phyloP scores from a whole-genome alignment of 73 alveolate species.

The Stentor coeruleus region DNA sequence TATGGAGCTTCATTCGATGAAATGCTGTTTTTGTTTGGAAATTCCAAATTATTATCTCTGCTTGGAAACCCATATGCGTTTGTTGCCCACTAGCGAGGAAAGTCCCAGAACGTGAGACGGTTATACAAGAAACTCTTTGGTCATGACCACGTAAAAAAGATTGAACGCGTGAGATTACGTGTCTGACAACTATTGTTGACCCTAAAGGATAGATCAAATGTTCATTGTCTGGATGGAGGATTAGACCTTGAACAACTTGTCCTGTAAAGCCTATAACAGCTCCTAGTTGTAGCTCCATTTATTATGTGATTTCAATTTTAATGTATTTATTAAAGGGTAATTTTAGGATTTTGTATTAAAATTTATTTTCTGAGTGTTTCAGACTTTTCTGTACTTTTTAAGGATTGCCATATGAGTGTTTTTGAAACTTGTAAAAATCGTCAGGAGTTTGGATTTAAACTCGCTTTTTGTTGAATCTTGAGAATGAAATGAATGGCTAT shows the following conservation, averaged over 20 bases:
- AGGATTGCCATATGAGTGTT: no score
- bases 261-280: constrained; percentile 67
- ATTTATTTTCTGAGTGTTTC: no score
- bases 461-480: no score
- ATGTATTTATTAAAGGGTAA: no score
- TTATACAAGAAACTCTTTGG: constrained; percentile 68
- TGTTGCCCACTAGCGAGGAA: constrained; percentile 84
- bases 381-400: no score
- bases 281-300: constrained; percentile 46
- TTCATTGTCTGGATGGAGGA: constrained; percentile 94
- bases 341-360: no score
- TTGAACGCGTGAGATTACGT: constrained; percentile 62
- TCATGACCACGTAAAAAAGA: constrained; percentile 75
- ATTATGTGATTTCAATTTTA: no score
- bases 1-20: constrained; percentile 80
- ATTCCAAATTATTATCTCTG: constrained; percentile 90
- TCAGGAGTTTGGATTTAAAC: no score
- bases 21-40: constrained; percentile 67
- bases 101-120: constrained; percentile 79
- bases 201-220: constrained; percentile 91
- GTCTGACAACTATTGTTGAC: constrained; percentile 86
- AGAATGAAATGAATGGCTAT: no score
- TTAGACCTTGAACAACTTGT: constrained; percentile 75
- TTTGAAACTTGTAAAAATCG: no score
- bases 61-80: constrained; percentile 90